These are phyloP conservation scores for Aspergillus candidus DNA, from an alignment of 2,329 filamentous ascomycete genomes.

Conservation along the genomic window DNA sequence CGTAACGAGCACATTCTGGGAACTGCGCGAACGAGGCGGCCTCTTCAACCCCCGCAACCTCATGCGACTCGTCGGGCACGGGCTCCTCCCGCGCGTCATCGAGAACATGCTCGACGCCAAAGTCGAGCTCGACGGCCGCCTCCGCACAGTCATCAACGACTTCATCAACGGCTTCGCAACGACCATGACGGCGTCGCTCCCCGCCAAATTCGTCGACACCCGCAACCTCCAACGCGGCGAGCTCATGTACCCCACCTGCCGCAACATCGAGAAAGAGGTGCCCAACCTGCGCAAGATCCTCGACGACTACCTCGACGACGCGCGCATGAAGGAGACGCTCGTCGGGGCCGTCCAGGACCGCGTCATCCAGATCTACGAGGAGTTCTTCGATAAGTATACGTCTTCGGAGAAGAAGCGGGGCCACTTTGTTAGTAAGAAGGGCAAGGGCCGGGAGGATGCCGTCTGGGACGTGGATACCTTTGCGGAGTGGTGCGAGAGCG, in stretches of 20 bases:
- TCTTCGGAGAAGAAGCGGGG: constrained; percentile 36
- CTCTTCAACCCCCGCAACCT: constrained; percentile 61
- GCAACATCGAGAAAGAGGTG: constrained; percentile 53
- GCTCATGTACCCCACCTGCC: constrained; percentile 45
- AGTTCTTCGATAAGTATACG: constrained; percentile 53
- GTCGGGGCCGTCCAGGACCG: constrained; percentile 61
- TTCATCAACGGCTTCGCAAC: constrained; percentile 55
- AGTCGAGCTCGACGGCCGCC: constrained; percentile 58
- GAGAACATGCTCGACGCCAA: constrained; percentile 68
- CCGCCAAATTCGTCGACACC: constrained; percentile 32
- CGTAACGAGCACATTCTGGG: constrained; percentile 61
- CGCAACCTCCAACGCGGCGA: constrained; percentile 34
- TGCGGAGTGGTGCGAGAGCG: constrained; percentile 54
- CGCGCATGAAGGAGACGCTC: constrained; percentile 59
- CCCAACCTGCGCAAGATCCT: constrained; percentile 51
- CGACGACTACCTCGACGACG: constrained; percentile 58
- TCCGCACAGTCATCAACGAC: constrained; percentile 59
- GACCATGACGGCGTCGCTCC: constrained; percentile 50
- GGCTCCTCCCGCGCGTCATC: constrained; percentile 59
- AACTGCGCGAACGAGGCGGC: constrained; percentile 58
- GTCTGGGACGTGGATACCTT: constrained; percentile 62
- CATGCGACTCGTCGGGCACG: constrained; percentile 52
- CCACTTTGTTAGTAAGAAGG: constrained; percentile 41
- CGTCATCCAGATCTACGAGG: constrained; percentile 57
- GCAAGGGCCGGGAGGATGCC: constrained; percentile 56